Conservation (phyloP, 345 rosid genomes). For the Linum tenue region DNA sequence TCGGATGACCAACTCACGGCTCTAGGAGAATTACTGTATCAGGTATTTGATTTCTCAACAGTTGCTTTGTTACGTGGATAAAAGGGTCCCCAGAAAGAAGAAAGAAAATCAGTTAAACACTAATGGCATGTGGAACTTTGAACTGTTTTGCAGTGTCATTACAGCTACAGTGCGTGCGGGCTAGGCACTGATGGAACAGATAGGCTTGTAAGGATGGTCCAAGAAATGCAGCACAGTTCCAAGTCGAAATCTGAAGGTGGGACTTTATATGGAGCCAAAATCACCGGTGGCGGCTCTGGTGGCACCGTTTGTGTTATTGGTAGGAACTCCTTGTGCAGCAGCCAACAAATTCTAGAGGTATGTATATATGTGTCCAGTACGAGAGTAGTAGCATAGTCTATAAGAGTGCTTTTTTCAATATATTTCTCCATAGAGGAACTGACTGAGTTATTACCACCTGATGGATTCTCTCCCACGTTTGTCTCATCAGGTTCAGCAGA, state of each 20-base stretch:
- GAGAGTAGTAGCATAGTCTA: not conserved
- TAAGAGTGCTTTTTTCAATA: not conserved
- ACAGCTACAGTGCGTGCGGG: slow-evolving; percentile 91
- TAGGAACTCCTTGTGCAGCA: slow-evolving; percentile 63
- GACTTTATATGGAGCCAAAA: slow-evolving; percentile 88
- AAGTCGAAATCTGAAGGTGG: slow-evolving; percentile 19
- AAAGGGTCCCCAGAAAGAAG: not conserved
- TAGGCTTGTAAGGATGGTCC: slow-evolving; percentile 77
- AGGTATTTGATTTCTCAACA: slow-evolving; percentile 31
- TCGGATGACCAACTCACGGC: slow-evolving; percentile 90
- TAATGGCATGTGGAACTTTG: not conserved
- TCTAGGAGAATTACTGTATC: slow-evolving; percentile 90
- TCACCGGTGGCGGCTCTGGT: slow-evolving; percentile 96
- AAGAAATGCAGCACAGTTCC: slow-evolving; percentile 62
- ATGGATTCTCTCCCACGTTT: too few relatives aligned
- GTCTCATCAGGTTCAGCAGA: slow-evolving; percentile 65
- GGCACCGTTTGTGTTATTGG: slow-evolving; percentile 90
- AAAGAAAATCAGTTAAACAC: not conserved
- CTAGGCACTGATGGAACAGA: slow-evolving; percentile 92
- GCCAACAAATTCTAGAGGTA: slow-evolving; percentile 86
- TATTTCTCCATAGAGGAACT: slow-evolving; percentile 3
- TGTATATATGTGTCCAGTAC: not conserved
- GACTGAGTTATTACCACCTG: too few relatives aligned
- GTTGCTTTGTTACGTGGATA: not conserved
- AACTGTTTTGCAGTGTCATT: slow-evolving; percentile 65